Conservation (phyloP, 2,329 filamentous ascomycete species). For the Macrophomina phaseolina region DNA sequence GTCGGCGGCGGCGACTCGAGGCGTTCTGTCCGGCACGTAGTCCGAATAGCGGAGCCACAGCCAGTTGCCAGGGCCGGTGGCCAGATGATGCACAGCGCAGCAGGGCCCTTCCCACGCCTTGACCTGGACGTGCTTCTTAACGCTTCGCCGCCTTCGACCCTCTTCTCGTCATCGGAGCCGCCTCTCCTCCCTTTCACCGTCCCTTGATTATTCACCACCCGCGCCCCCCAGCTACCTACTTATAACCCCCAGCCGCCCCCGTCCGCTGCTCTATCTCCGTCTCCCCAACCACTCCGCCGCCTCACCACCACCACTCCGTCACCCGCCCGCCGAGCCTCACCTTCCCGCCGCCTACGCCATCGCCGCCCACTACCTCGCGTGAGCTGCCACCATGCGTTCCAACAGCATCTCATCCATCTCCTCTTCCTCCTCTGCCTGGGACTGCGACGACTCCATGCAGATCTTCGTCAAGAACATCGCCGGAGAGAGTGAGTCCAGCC, state of each 20-base stretch:
- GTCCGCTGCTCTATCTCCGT: neutral
- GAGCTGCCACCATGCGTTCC: constrained; percentile 26
- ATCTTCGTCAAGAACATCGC: constrained; percentile 67
- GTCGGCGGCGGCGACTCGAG: constrained; percentile 11
- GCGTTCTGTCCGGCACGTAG: constrained; percentile 14
- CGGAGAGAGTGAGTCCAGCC: constrained; percentile 59
- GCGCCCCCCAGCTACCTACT: constrained; percentile 15
- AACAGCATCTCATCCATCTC: constrained; percentile 50
- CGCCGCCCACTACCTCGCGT: neutral
- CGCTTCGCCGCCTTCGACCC: constrained; percentile 17
- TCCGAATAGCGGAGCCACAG: constrained; percentile 18
- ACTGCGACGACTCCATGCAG: constrained; percentile 61
- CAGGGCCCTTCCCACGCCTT: constrained; percentile 9
- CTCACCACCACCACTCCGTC: neutral
- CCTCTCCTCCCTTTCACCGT: constrained; percentile 23
- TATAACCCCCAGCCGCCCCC: constrained; percentile 21
- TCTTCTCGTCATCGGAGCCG: constrained; percentile 26
- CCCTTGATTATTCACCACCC: constrained; percentile 25
- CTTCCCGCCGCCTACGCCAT: constrained; percentile 1
- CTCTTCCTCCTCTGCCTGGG: constrained; percentile 48
- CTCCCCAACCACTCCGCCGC: neutral
- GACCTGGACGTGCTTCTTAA: constrained; percentile 19
- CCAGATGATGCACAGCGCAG: constrained; percentile 23
- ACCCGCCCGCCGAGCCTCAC: neutral
- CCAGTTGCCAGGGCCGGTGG: constrained; percentile 11